These are phyloP conservation scores for Hypoxylon sp. DNA, from an alignment of 2,329 filamentous ascomycete species.

Conservation along the genomic window DNA sequence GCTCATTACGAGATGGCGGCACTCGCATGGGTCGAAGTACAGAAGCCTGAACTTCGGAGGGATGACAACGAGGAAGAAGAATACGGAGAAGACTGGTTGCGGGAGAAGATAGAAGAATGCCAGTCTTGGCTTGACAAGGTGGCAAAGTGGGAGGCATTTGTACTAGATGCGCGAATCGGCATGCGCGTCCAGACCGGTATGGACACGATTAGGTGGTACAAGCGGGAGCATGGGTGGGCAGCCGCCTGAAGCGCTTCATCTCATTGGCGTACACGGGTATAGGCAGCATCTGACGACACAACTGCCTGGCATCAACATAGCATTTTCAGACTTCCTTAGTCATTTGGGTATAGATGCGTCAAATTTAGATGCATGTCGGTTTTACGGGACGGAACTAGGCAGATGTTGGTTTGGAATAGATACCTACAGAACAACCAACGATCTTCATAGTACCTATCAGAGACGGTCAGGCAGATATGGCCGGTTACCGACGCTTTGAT, in stretches of 20 bases:
- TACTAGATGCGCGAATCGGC: conserved; percentile 81
- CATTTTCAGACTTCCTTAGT: background rate
- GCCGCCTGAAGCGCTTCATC: conserved; percentile 26
- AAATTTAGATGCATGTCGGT: background rate
- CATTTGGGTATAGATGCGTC: conserved; percentile 18
- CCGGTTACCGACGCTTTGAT: conserved; percentile 18
- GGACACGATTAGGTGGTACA: conserved; percentile 73
- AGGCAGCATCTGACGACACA: conserved; percentile 22
- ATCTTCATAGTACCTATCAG: conserved; percentile 1
- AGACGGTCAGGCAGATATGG: background rate
- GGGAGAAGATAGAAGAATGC: conserved; percentile 71
- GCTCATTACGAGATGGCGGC: conserved; percentile 91
- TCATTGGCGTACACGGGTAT: conserved; percentile 16
- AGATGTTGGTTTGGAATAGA: conserved; percentile 14
- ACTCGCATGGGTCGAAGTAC: conserved; percentile 81
- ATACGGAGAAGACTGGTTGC: conserved; percentile 49
- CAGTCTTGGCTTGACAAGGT: conserved; percentile 76
- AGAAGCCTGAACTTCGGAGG: conserved; percentile 56
- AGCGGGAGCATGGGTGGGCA: conserved; percentile 49
- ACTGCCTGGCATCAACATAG: background rate
- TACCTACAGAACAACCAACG: conserved; percentile 10
- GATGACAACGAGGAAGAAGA: conserved; percentile 43
- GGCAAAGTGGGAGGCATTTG: conserved; percentile 78
- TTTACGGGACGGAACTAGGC: conserved; percentile 9
- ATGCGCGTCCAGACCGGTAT: conserved; percentile 80